Evolutionary conservation across 805 yeast species (phyloP), one percentile per base, ranked within the genome.

Genomic region (Candida succiphila): DNA sequence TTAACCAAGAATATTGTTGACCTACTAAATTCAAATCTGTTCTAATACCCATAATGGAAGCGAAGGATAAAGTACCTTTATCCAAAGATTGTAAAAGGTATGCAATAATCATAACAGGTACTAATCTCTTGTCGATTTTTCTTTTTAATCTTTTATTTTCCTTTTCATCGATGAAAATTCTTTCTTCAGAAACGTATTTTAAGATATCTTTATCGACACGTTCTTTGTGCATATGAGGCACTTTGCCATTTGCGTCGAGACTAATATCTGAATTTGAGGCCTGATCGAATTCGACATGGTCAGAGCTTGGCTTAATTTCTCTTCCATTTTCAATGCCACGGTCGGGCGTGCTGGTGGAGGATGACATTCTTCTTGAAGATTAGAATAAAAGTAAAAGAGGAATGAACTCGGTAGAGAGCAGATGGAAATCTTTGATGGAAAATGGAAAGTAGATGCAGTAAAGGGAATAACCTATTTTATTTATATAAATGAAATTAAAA

Each of bases 91-190:
- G 46, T 14, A 39, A 33, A 13, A 37, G 33, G 48, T 71, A 71
- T 25, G 69, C 43, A 25, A 63, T 35, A 37, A 67, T 62, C 56
- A 74, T 59, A 33, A 72, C 39, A 1, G 79, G 74, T 40, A 69
- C 52, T 42, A 75, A 43, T 38, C 57, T 61, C 22, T 60, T 32
- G 45, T 74, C 79, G 23, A 70, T 65, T 43, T 74, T 75, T 44
- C 73, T 37, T 18, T 37, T 29, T 13, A 44, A 35, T 20, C 33
- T 33, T 15, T 23, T 34, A 23, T 39, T 33, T 8, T 26, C 25
- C 17, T 10, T 31, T 2, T 33, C 37, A 16, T 17, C 27, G 15
- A 30, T 30, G 15, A 22, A 30, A 12, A 30, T 16, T 30, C 32
- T 30, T 21, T 34, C 27, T 10, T 30, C 37, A 21, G 15, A 14